phyloP scores from a whole-genome alignment of 164 flowering plant species.

The Umbilicus rupestris region DNA sequence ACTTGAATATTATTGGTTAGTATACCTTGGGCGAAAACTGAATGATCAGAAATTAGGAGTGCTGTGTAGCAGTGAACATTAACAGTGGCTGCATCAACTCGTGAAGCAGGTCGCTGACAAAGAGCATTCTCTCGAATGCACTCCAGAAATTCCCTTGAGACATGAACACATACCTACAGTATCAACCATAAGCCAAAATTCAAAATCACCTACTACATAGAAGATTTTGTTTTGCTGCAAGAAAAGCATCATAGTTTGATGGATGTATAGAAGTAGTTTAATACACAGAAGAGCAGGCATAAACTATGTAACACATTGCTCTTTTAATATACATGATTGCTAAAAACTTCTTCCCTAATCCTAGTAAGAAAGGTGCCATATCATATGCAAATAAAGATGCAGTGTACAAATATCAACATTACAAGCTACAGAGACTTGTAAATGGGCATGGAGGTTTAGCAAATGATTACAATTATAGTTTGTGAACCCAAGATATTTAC shows the following conservation, averaged over 20 bases:
- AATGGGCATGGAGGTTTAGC: no score
- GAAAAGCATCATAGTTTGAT: no score
- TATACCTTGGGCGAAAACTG: conserved; percentile 55
- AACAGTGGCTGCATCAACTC: conserved; percentile 64
- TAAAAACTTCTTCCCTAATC: no score
- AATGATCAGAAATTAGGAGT: conserved; percentile 80
- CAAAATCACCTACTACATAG: neutral
- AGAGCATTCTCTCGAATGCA: conserved; percentile 44
- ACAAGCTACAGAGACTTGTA: no score
- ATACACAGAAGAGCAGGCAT: no score
- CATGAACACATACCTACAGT: conserved; percentile 47
- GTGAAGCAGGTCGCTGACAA: conserved; percentile 63
- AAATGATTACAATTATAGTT: no score
- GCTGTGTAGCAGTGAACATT: conserved; percentile 45
- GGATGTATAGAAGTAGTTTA: no score
- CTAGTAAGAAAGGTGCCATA: no score
- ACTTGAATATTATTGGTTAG: neutral
- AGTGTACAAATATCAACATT: no score
- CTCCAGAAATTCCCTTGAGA: conserved; percentile 62
- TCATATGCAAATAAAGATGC: no score
- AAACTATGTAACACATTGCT: neutral
- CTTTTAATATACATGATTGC: neutral
- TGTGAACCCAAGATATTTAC: conserved; percentile 23
- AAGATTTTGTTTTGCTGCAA: no score
- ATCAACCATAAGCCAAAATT: conserved; percentile 11